These are phyloP conservation scores for Kwoniella mangroviensis DNA, from an alignment of 768 basidiomycete species.

Conservation along the genomic window DNA sequence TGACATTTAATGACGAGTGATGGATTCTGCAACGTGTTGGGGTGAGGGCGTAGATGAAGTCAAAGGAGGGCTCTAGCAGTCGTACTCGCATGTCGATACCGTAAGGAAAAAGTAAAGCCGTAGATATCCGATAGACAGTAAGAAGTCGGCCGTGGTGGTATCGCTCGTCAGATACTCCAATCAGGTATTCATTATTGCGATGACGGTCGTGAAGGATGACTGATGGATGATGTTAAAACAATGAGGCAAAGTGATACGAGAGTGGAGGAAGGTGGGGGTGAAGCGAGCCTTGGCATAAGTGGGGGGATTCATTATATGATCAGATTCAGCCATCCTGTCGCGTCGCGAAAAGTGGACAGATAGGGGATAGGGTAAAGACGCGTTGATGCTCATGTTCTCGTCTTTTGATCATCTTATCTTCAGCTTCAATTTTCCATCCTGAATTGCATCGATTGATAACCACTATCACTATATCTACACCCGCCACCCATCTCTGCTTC, in stretches of 20 bases:
- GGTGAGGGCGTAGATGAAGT: neutral
- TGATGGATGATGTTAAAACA: neutral
- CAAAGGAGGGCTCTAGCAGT: constrained; percentile 1
- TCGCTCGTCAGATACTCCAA: neutral
- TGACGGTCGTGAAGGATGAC: neutral
- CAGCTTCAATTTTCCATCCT: neutral
- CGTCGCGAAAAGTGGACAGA: constrained; percentile 1
- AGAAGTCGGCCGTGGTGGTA: neutral
- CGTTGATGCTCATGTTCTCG: constrained; percentile 29
- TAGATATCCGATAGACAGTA: neutral
- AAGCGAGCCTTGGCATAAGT: neutral
- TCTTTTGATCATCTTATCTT: constrained; percentile 7
- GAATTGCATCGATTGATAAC: neutral
- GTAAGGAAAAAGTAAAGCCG: neutral
- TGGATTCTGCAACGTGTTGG: constrained; percentile 8
- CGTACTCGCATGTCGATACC: neutral
- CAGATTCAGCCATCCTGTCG: constrained; percentile 19
- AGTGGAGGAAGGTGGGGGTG: constrained; percentile 6
- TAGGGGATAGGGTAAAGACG: constrained; percentile 15
- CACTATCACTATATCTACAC: neutral
- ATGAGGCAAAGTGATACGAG: neutral
- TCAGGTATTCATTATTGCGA: neutral
- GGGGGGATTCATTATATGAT: neutral
- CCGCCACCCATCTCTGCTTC: neutral
- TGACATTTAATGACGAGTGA: neutral